Evolutionary conservation across 1,139 yeast species (phyloP), one percentile per base, ranked within the genome.

Genomic region (Debaryomyces robertsiae): DNA sequence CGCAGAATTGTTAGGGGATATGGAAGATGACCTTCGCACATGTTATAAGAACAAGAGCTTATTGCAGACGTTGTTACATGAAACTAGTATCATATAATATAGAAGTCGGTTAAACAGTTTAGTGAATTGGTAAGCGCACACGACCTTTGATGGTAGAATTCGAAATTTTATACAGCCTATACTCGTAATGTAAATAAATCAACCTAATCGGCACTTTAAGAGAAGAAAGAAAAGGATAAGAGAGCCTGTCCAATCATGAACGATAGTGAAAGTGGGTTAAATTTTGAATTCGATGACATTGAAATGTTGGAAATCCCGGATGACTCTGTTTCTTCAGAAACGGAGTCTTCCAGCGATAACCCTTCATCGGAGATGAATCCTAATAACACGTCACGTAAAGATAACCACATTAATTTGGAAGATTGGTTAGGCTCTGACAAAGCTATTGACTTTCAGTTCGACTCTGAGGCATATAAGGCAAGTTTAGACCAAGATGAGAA

Each of bases 241-340:
- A 19, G 31, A 23, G 18, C 11, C 23, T 27, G 19, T 17, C 27
- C 28, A 17, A 19, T n/a, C 11, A 43, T 43, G 46, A 30, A 34
- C 17, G 42, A 36, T 28, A n/a, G 11, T 10, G 9, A 28, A 33
- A 29, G 40, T 13, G 36, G 34, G 10, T 41, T 49, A 29, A 42
- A 43, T 38, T 41, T 52, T 39, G 56, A 50, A 24, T 69, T 63
- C 47, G 72, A 64, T 31, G 77, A 72, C 44, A 70, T 73, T 25
- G 77, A 72, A 45, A 70, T 72, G 77, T 58, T 73, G 38, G 77
- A 72, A 36, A 63, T 73, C 18, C 75, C 74, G 1, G 76, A 67
- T 13, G 69, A 66, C 36, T 65, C 56, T 9, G 54, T 53, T 13
- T 38, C 53, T 5, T 63, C 69, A 0, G 73, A 62, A 27, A 65